These are phyloP conservation scores for Halophytophthora batemanensis DNA, from an alignment of 352 stramenopile genomes.

Conservation along the genomic window DNA sequence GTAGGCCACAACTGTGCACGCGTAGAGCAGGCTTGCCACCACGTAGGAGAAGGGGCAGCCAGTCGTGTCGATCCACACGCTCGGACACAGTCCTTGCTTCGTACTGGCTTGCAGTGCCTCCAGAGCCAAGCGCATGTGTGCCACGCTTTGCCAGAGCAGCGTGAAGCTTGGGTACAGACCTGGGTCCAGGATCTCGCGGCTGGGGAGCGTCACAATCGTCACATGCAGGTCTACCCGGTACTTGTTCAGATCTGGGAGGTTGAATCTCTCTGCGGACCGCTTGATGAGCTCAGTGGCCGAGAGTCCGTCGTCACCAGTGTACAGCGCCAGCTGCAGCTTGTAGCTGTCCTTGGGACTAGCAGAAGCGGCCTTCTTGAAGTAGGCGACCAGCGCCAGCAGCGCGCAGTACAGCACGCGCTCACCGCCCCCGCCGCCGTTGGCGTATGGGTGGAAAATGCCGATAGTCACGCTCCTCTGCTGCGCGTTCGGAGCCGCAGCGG, in stretches of 20 bases:
- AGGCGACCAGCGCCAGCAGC: slow-evolving; percentile 80
- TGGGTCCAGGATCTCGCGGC: slow-evolving; percentile 70
- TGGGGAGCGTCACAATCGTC: slow-evolving; percentile 73
- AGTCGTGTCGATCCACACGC: slow-evolving; percentile 97
- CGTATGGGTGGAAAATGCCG: slow-evolving; percentile 95
- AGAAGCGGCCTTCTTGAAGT: slow-evolving; percentile 28
- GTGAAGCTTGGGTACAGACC: slow-evolving; percentile 89
- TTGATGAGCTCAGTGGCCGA: slow-evolving; percentile 64
- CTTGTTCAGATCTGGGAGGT: slow-evolving; percentile 67
- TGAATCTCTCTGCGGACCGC: slow-evolving; percentile 81
- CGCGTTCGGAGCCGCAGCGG: slow-evolving; percentile 3
- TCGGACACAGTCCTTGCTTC: slow-evolving; percentile 45
- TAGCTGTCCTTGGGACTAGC: background rate
- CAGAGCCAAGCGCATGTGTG: slow-evolving; percentile 89
- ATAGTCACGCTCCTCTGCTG: slow-evolving; percentile 50
- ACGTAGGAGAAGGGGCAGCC: slow-evolving; percentile 97
- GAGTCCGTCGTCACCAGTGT: slow-evolving; percentile 76
- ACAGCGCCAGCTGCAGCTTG: slow-evolving; percentile 53
- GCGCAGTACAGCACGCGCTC: slow-evolving; percentile 98
- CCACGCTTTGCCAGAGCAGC: slow-evolving; percentile 95
- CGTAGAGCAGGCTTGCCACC: slow-evolving; percentile 83
- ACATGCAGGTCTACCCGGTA: slow-evolving; percentile 48
- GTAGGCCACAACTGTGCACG: slow-evolving; percentile 92
- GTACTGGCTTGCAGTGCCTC: slow-evolving; percentile 76
- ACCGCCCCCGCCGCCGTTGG: slow-evolving; percentile 94